These are phyloP conservation scores for Tuber magnatum DNA, from an alignment of 495 filamentous ascomycete species.

Conservation along the genomic window DNA sequence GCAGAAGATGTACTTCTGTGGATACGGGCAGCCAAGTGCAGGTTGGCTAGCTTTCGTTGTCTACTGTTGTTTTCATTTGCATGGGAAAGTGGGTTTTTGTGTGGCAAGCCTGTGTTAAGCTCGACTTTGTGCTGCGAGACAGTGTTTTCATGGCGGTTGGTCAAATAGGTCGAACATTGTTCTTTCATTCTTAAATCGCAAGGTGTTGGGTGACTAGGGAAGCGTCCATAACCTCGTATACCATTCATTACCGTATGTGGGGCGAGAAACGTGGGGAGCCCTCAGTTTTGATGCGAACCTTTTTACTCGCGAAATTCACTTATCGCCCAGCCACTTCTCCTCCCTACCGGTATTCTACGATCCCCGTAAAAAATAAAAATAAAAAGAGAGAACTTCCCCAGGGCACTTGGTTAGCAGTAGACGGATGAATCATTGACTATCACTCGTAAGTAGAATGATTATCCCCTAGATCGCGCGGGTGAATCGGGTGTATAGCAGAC, in stretches of 20 bases:
- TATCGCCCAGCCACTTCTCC: no score
- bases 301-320: no score
- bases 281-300: no score
- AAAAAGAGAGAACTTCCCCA: not conserved
- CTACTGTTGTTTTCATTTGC: slow-evolving; percentile 26
- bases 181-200: not conserved
- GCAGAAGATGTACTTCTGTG: slow-evolving; percentile 15
- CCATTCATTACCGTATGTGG: not conserved
- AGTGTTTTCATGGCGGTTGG: not conserved
- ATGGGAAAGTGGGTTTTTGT: not conserved
- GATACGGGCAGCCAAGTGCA: slow-evolving; percentile 31
- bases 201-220: not conserved
- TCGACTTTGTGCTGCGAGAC: not conserved
- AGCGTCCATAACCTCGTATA: not conserved
- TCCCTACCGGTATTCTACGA: not conserved
- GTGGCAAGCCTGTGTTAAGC: not conserved
- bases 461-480: no score
- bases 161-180: not conserved
- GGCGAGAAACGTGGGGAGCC: not conserved
- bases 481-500: no score
- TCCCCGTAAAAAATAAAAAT: not conserved
- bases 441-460: no score
- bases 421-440: not conserved
- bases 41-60: slow-evolving; percentile 30
- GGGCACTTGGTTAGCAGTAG: not conserved